These are phyloP conservation scores for Euryodendron excelsum DNA, from an alignment of 148 eudicot species.

Conservation along the genomic window DNA sequence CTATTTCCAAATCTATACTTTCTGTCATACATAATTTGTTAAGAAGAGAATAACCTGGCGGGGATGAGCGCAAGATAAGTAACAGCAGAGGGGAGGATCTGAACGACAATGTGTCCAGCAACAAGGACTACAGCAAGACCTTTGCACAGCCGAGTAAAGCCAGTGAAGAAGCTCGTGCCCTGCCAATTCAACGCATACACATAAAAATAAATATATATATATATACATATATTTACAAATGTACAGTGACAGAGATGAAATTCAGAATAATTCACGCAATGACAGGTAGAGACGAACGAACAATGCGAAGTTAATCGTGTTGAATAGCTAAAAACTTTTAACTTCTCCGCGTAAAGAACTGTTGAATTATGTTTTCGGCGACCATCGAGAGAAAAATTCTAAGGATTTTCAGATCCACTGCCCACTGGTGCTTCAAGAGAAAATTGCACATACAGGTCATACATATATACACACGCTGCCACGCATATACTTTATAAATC, in stretches of 20 bases:
- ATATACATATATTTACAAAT: background rate
- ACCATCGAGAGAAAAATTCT: background rate
- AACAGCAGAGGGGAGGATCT: conserved; percentile 66
- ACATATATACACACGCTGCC: background rate
- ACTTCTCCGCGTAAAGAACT: background rate
- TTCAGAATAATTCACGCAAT: no score
- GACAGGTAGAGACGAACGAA: background rate
- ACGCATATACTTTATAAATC: no score
- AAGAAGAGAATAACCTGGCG: conserved; percentile 51
- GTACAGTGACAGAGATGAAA: background rate
- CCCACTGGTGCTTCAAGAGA: background rate
- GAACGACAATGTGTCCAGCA: conserved; percentile 73
- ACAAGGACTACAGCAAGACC: conserved; percentile 77
- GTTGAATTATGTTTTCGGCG: background rate
- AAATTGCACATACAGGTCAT: background rate
- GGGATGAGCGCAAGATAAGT: conserved; percentile 86
- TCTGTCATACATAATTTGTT: background rate
- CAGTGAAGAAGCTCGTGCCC: conserved; percentile 52
- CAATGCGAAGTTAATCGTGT: background rate
- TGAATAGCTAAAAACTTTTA: background rate
- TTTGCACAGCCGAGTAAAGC: conserved; percentile 84
- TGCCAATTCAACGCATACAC: conserved; percentile 9
- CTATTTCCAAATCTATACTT: no score
- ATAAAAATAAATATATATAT: background rate
- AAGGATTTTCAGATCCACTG: conserved; percentile 1